These are phyloP conservation scores for Leishmania amazonensis DNA, from an alignment of 208 protist genomes.

Conservation along the genomic window DNA sequence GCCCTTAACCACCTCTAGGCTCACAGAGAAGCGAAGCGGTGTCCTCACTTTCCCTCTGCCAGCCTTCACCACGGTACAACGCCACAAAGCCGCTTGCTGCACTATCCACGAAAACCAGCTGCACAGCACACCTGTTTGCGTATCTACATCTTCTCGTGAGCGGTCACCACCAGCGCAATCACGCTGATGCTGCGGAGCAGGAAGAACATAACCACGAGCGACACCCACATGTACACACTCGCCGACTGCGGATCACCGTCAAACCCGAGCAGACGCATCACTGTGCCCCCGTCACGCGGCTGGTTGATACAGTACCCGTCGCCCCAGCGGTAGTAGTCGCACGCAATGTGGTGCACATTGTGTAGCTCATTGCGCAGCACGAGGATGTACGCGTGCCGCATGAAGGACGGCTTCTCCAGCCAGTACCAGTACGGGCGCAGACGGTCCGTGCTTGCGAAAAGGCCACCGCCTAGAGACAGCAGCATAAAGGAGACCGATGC, in stretches of 20 bases:
- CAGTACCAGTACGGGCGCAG: slow-evolving; percentile 84
- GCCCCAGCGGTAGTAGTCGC: slow-evolving; percentile 45
- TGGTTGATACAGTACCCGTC: slow-evolving; percentile 53
- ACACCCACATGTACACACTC: slow-evolving; percentile 69
- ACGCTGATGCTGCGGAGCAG: slow-evolving; percentile 40
- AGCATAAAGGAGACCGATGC: slow-evolving; percentile 65
- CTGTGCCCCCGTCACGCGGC: slow-evolving; percentile 48
- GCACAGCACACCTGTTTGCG: neutral
- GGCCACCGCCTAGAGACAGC: slow-evolving; percentile 58
- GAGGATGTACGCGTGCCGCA: slow-evolving; percentile 70
- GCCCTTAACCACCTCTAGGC: neutral
- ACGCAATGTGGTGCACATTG: slow-evolving; percentile 50
- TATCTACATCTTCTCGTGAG: slow-evolving; percentile 7
- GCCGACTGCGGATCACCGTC: slow-evolving; percentile 47
- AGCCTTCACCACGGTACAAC: neutral
- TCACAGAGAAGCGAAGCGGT: neutral
- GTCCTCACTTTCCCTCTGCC: neutral
- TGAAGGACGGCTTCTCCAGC: slow-evolving; percentile 75
- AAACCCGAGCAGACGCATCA: slow-evolving; percentile 59
- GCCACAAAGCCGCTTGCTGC: neutral
- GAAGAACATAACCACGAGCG: slow-evolving; percentile 51
- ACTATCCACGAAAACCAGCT: neutral
- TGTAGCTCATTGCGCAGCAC: slow-evolving; percentile 71
- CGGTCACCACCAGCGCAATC: slow-evolving; percentile 40
- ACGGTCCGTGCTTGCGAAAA: slow-evolving; percentile 65